Evolutionary conservation across 108 stramenopile species (phyloP), one percentile per base, ranked within the genome.

Genomic region (Nitzschia putrida): DNA sequence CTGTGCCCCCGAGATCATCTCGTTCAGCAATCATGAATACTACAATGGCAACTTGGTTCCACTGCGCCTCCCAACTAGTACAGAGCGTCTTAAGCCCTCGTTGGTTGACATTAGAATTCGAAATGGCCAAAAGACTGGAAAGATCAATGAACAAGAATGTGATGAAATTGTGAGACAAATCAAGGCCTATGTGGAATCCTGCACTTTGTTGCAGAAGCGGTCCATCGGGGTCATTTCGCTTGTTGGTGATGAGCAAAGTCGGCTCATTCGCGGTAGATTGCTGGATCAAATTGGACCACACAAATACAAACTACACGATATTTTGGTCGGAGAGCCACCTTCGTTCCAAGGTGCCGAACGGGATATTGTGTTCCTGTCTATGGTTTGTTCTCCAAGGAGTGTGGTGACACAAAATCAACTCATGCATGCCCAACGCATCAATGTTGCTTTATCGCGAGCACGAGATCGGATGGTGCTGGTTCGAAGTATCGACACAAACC

Each of bases 331-430:
- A 5, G 83, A 82, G 12, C 81, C 86, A 16, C 86, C 86, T 0
- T 55, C 72, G 9, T 87, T 87, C 61, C 86, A 87, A 73, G 86
- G 86, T 5, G 80, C 82, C 0, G 86, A 87, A 55, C 53, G 83
- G 22, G 86, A 84, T 44, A 74, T 87, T 55, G 63, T 87, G 9
- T 87, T 80, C 61, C 49, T 87, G 29, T 74, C 72, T 63, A 79
- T 87, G 83, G 86, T 87, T 1, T 81, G 79, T 45, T 84, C 83
- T 26, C 73, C 70, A 41, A 82, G 79, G 24, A 70, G 65, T 58
- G 78, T 79, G 22, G 74, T 74, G 13, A 82, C 81, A 7, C 86
- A 87, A 57, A 71, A 44, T 20, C 86, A 84, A 57, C 63, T 79
- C 23, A 75, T 87, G 72, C 80, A 87, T 68, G 65, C 51, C 0